Percentiles rank a stretch among this genome's conserved stretches.
Conservation (phyloP, 228 moss, liverwort and hornwort species). For the Sphagnum magellanicum region DNA sequence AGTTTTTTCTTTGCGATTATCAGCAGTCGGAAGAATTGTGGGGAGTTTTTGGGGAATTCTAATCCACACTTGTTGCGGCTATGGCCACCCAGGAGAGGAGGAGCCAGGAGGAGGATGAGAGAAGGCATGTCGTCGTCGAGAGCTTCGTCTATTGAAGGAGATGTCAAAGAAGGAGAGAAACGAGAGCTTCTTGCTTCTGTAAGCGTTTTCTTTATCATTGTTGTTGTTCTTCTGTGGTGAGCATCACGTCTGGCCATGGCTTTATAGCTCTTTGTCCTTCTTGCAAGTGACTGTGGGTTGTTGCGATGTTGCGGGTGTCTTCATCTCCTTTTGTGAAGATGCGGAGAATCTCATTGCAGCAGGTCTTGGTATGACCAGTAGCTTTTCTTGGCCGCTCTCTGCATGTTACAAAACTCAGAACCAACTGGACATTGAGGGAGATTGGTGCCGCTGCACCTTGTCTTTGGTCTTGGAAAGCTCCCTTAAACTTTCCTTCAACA, state of each 20-base stretch:
- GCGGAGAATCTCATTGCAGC: too few relatives aligned
- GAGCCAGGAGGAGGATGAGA: not conserved
- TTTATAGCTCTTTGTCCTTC: not conserved
- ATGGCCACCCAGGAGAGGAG: not conserved
- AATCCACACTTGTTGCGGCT: not conserved
- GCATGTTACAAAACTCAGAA: too few relatives aligned
- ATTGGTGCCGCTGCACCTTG: too few relatives aligned
- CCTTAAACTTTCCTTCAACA: too few relatives aligned
- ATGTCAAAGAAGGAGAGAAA: not conserved
- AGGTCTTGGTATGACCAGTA: too few relatives aligned
- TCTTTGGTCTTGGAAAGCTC: too few relatives aligned
- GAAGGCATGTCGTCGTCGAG: not conserved
- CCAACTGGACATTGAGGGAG: too few relatives aligned
- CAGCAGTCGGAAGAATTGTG: not conserved
- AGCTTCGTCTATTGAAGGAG: conserved; percentile 5
- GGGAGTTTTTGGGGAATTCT: not conserved
- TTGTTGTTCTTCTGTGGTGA: not conserved
- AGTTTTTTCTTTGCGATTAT: too few relatives aligned
- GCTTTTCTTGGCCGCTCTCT: too few relatives aligned
- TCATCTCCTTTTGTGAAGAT: too few relatives aligned
- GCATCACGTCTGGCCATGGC: too few relatives aligned
- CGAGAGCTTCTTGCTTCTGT: not conserved
- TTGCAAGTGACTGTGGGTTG: not conserved
- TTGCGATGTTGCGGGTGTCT: too few relatives aligned
- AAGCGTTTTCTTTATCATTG: not conserved